These are phyloP conservation scores for Debaryomyces subglobosus DNA, from an alignment of 1,139 yeast genomes.

Conservation along the genomic window DNA sequence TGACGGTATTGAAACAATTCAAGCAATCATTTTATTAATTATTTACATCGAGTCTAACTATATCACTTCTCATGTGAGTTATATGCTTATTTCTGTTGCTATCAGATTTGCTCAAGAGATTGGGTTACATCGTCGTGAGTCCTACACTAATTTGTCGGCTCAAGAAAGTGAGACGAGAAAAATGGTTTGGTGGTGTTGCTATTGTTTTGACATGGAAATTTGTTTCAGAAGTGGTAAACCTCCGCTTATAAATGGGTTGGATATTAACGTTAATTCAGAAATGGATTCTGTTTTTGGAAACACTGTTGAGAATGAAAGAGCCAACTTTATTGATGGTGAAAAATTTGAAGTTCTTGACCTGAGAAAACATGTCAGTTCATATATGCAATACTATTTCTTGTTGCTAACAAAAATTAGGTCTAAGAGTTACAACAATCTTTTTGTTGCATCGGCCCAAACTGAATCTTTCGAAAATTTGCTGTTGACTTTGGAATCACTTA, in stretches of 20 bases:
- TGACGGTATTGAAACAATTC: slow-evolving; percentile 54
- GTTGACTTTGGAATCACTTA: slow-evolving; percentile 21
- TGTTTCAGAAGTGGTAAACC: slow-evolving; percentile 64
- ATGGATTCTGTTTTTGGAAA: slow-evolving; percentile 1
- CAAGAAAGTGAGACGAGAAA: slow-evolving; percentile 45
- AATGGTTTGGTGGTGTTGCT: slow-evolving; percentile 60
- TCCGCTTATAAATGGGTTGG: slow-evolving; percentile 54
- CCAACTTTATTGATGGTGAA: not conserved
- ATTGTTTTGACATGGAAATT: slow-evolving; percentile 54
- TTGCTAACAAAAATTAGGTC: slow-evolving; percentile 31
- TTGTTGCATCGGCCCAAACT: slow-evolving; percentile 29
- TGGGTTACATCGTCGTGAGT: slow-evolving; percentile 68
- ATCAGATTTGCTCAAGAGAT: slow-evolving; percentile 63
- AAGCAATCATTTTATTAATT: slow-evolving; percentile 50
- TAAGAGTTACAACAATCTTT: slow-evolving; percentile 31
- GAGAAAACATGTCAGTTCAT: not conserved
- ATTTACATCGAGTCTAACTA: slow-evolving; percentile 48
- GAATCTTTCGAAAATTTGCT: slow-evolving; percentile 20
- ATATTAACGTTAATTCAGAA: slow-evolving; percentile 40
- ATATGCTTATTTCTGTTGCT: slow-evolving; percentile 52
- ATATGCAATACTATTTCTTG: slow-evolving; percentile 18
- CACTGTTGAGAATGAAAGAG: not conserved
- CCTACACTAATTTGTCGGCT: slow-evolving; percentile 37
- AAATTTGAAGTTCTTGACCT: not conserved
- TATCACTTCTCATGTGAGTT: slow-evolving; percentile 45